Percentiles rank a stretch among this genome's conserved stretches.
phyloP scores from a whole-genome alignment of 139 green algal species.

The Spirogloea muscicola region DNA sequence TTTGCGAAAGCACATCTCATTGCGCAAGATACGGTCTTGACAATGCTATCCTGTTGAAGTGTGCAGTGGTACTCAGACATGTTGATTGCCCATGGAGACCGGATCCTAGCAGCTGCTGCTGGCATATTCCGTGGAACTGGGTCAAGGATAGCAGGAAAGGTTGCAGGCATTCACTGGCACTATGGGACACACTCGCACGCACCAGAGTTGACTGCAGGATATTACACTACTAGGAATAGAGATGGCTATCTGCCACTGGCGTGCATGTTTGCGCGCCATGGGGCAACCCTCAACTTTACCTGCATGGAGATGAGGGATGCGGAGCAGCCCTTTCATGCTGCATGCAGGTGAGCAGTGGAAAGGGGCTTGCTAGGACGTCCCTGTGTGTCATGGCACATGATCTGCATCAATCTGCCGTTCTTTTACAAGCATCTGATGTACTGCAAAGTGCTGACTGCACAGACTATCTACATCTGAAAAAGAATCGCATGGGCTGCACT shows the following conservation, averaged over 20 bases:
- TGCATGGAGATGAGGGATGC: constrained; percentile 98
- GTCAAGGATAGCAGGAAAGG: constrained; percentile 33
- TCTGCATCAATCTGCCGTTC: too few relatives aligned
- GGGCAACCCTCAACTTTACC: constrained; percentile 84
- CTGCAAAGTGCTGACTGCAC: too few relatives aligned
- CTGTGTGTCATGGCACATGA: too few relatives aligned
- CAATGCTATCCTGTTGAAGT: too few relatives aligned
- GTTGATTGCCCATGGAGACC: constrained; percentile 80
- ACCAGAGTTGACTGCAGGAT: constrained; percentile 94
- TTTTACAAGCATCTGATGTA: too few relatives aligned
- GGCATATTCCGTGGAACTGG: constrained; percentile 20
- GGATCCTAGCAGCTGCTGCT: constrained; percentile 64
- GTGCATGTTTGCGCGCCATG: constrained; percentile 54
- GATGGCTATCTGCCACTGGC: constrained; percentile 77
- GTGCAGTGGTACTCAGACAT: constrained; percentile 86
- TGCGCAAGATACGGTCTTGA: too few relatives aligned
- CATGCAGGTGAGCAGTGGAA: too few relatives aligned
- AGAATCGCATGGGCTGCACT: too few relatives aligned
- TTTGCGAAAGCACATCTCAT: too few relatives aligned
- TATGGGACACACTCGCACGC: constrained; percentile 90
- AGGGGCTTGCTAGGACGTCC: too few relatives aligned
- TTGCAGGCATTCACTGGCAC: constrained; percentile 98
- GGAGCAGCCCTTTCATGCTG: constrained; percentile 86
- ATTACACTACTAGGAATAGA: constrained; percentile 91
- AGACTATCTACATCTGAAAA: too few relatives aligned